Evolutionary conservation across 352 stramenopile species (phyloP).

Genomic region (Globisporangium splendens): DNA sequence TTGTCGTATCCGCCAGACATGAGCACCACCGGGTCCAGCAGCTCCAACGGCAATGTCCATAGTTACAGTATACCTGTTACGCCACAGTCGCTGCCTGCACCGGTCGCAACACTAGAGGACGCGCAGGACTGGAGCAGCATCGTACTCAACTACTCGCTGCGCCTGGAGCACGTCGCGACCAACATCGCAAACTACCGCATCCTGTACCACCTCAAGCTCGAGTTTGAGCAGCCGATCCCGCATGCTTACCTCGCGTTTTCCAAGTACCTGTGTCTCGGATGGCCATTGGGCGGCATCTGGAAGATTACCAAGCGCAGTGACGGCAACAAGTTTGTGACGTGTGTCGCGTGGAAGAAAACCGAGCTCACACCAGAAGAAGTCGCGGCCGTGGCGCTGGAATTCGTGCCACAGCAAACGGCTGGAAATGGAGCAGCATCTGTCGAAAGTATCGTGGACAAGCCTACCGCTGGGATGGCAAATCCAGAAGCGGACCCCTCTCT

Average conservation of each 20-base stretch:
- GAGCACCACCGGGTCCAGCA: no score
- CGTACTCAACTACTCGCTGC: constrained; percentile 35
- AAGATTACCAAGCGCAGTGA: constrained; percentile 32
- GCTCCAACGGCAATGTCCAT: neutral
- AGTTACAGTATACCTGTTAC: neutral
- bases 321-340: constrained; percentile 29
- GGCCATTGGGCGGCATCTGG: constrained; percentile 50
- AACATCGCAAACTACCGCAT: constrained; percentile 43
- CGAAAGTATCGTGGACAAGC: no score
- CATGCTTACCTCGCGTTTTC: constrained; percentile 24
- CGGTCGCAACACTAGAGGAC: constrained; percentile 11
- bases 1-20: no score
- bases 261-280: constrained; percentile 44
- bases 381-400: constrained; percentile 30
- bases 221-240: constrained; percentile 38
- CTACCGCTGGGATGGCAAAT: no score
- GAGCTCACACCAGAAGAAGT: constrained; percentile 38
- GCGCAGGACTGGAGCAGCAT: constrained; percentile 44
- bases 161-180: constrained; percentile 41
- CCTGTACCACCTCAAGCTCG: constrained; percentile 45
- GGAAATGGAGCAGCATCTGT: no score
- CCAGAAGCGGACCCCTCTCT: neutral
- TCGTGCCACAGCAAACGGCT: constrained; percentile 9
- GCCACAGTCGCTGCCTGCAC: neutral
- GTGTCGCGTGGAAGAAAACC: constrained; percentile 47